phyloP scores from a whole-genome alignment of 148 eudicot genomes.

The Drosera capensis region DNA sequence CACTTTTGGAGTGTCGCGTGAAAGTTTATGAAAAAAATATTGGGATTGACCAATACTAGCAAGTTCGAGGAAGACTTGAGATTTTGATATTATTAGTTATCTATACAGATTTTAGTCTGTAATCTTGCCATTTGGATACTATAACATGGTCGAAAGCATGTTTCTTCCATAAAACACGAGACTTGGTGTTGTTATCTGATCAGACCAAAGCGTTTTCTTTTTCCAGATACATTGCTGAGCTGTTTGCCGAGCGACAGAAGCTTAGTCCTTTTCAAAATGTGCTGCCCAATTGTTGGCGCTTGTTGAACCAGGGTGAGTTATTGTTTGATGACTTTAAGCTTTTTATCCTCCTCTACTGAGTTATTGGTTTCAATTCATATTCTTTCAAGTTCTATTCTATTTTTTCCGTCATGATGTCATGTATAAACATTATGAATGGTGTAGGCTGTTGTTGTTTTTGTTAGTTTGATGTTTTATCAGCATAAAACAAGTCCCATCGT shows the following conservation, averaged over 20 bases:
- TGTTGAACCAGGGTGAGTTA: constrained; percentile 84
- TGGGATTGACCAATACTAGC: too few species aligned
- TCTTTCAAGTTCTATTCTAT: background rate
- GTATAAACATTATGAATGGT: too few species aligned
- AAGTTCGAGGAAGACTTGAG: too few species aligned
- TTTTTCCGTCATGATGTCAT: too few species aligned
- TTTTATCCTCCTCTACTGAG: background rate
- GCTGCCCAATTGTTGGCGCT: constrained; percentile 55
- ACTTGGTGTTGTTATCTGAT: background rate
- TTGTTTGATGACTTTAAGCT: background rate
- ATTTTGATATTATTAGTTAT: too few species aligned
- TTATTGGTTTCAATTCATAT: background rate
- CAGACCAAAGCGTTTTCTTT: background rate
- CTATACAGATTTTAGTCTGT: too few species aligned
- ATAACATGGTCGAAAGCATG: background rate
- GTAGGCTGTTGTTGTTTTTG: too few species aligned
- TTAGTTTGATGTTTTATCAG: too few species aligned
- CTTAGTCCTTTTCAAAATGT: constrained; percentile 71
- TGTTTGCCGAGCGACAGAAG: constrained; percentile 76
- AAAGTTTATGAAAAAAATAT: too few species aligned
- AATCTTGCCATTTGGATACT: too few species aligned
- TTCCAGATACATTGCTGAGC: constrained; percentile 68
- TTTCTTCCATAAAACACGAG: background rate
- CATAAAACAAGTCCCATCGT: too few species aligned
- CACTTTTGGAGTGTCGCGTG: too few species aligned